phyloP scores from a whole-genome alignment of 495 filamentous ascomycete genomes.

The Neurospora sp. region DNA sequence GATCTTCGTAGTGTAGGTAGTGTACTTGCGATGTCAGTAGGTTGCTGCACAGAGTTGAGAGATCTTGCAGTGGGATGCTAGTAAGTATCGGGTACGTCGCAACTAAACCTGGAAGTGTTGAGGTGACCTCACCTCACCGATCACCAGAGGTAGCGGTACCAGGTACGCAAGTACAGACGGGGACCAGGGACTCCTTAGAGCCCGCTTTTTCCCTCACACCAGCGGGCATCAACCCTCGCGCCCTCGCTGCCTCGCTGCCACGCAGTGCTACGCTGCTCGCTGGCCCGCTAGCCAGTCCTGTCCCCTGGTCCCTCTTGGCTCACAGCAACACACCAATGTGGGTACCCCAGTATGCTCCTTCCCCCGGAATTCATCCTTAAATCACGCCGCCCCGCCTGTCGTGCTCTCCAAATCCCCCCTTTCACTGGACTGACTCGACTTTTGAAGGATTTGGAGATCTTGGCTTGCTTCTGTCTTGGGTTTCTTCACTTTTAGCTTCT shows the following conservation, averaged over 20 bases:
- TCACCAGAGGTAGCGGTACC: neutral
- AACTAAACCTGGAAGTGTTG: neutral
- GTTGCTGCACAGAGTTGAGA: neutral
- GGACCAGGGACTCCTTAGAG: neutral
- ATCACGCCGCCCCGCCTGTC: constrained; percentile 8
- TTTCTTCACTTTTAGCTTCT: neutral
- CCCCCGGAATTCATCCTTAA: constrained; percentile 5
- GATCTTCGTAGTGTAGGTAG: neutral
- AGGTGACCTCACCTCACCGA: neutral
- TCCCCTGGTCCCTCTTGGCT: neutral
- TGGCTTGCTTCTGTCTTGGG: neutral
- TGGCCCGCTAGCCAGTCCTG: neutral
- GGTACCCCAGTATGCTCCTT: neutral
- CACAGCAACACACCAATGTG: neutral
- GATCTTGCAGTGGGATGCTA: neutral
- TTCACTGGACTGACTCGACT: constrained; percentile 1
- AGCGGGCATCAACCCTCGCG: neutral
- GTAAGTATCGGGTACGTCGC: neutral
- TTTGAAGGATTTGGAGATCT: neutral
- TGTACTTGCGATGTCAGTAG: neutral
- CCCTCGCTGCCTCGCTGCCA: neutral
- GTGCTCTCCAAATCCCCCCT: constrained; percentile 11
- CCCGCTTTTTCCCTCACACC: neutral
- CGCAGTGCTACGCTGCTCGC: neutral
- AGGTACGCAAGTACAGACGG: neutral